phyloP scores from a whole-genome alignment of 2,329 filamentous ascomycete species.

The Epichloe festucae region DNA sequence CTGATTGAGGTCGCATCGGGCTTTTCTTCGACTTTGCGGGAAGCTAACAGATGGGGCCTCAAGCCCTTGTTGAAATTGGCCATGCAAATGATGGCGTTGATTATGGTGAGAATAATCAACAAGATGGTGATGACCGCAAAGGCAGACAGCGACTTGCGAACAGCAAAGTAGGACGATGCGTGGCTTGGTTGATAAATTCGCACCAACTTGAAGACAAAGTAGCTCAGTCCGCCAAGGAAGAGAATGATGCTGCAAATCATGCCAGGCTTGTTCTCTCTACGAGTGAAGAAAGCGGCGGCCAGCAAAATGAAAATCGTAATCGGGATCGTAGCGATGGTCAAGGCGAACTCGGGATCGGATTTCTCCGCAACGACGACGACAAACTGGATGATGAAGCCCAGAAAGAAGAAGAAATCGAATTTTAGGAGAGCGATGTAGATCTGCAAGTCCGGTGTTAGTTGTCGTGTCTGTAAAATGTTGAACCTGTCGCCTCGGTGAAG shows the following conservation, averaged over 20 bases:
- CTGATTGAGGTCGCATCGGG: slow-evolving; percentile 42
- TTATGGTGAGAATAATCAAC: slow-evolving; percentile 77
- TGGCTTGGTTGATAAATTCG: slow-evolving; percentile 72
- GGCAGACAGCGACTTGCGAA: slow-evolving; percentile 74
- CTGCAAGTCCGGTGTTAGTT: slow-evolving; percentile 30
- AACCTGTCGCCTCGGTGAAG: slow-evolving; percentile 10
- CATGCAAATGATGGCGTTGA: slow-evolving; percentile 77
- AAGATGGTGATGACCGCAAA: slow-evolving; percentile 90
- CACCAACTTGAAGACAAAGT: slow-evolving; percentile 96
- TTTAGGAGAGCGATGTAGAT: slow-evolving; percentile 96
- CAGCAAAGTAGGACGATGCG: slow-evolving; percentile 54
- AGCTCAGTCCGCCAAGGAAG: slow-evolving; percentile 79
- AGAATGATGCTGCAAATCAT: slow-evolving; percentile 70
- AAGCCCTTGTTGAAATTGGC: slow-evolving; percentile 82
- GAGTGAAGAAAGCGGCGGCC: slow-evolving; percentile 72
- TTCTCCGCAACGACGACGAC: slow-evolving; percentile 71
- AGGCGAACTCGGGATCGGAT: slow-evolving; percentile 61
- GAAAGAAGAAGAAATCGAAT: slow-evolving; percentile 99
- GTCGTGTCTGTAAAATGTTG: no score
- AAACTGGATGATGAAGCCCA: slow-evolving; percentile 97
- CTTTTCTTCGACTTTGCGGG: slow-evolving; percentile 36
- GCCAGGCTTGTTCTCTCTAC: slow-evolving; percentile 66
- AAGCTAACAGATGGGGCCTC: slow-evolving; percentile 67
- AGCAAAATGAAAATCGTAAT: slow-evolving; percentile 83
- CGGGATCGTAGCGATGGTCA: slow-evolving; percentile 82